Conservation (phyloP, 139 green algal species). For the Nannochloris sp. region DNA sequence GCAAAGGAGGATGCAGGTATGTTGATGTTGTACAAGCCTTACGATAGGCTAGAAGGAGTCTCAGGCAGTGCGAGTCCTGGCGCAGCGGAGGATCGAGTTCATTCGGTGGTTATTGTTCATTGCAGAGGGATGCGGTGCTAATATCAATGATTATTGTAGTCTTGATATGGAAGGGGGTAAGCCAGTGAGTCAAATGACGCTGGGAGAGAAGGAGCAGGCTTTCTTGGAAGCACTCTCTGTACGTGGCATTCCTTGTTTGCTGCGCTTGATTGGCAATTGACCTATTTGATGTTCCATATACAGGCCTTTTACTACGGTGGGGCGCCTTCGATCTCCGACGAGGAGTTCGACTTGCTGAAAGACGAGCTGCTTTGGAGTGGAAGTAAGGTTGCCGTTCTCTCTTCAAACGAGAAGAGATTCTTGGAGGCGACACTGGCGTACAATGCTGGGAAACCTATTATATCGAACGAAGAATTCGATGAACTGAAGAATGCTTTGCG, state of each 20-base stretch:
- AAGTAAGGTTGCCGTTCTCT: slow-evolving; percentile 56
- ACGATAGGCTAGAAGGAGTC: too few species aligned
- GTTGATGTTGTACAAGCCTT: neutral
- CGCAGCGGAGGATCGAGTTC: neutral
- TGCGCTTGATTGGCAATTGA: neutral
- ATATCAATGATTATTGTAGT: slow-evolving; percentile 27
- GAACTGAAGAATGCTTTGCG: slow-evolving; percentile 28
- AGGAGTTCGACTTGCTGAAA: slow-evolving; percentile 81
- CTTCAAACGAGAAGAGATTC: slow-evolving; percentile 69
- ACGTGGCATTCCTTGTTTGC: neutral
- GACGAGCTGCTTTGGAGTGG: slow-evolving; percentile 80
- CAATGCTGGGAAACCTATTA: slow-evolving; percentile 53
- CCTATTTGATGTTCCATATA: slow-evolving; percentile 2
- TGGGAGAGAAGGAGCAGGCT: slow-evolving; percentile 79
- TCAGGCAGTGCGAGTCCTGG: too few species aligned
- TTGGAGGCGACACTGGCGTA: slow-evolving; percentile 70
- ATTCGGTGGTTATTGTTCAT: too few species aligned
- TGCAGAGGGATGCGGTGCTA: slow-evolving; percentile 19
- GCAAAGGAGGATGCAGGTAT: neutral
- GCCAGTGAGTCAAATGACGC: slow-evolving; percentile 21
- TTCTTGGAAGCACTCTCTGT: slow-evolving; percentile 69
- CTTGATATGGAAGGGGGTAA: slow-evolving; percentile 13
- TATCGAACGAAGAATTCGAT: slow-evolving; percentile 80
- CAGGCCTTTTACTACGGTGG: slow-evolving; percentile 64
- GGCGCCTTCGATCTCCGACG: slow-evolving; percentile 61